Base-by-base conservation (phyloP, 2,329 filamentous ascomycete genomes). In the Pochonia chlamydosporia region DNA sequence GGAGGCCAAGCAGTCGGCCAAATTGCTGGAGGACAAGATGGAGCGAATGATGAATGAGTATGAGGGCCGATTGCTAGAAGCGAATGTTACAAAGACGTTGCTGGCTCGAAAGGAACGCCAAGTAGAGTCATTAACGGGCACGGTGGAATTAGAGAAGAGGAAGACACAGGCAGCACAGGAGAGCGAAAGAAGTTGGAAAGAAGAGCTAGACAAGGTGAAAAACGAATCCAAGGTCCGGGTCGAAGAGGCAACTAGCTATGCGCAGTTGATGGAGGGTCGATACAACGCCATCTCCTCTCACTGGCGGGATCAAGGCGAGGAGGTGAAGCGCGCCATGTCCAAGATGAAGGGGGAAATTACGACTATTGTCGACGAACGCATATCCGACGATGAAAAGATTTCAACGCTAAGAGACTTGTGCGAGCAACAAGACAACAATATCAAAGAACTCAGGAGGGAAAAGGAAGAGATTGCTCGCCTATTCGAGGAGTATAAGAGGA, bases 91-190 rank as follows among this genome's bases (percentile, higher is more conserved):
- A 55, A 85, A 85, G 62, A 80, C 82, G 13, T 69, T 88, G 7
- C 73, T 91, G 24, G 78, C 82, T 48, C 75, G 86, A 48, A 87
- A 87, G 59, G 86, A 90, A 59, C 78, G 87, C 11, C 87, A 89
- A 62, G 78, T 90, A 36, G 83, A 87, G 53, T 79, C 82, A 39
- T 64, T 89, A 49, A 82, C 83, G 56, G 72, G 75, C 8, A 72
- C 80, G 16, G 71, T 89, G 24, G 82, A 85, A 35, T 63, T 73
- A 2, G 86, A 90, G 65, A 77, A 78, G 60, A 74, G 77, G 55
- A 77, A 81, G 52, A 73, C 85, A 3, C 67, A 72, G 20, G 73
- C 74, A 18, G 83, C 85, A 5, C 73, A 78, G 51, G 73, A 75
- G 43, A 74, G 78, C 25, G 84, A 87, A 58, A 75, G 63, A 57